Conservation (phyloP, 2,329 filamentous ascomycete species). For the Helicocarpus griseus region DNA sequence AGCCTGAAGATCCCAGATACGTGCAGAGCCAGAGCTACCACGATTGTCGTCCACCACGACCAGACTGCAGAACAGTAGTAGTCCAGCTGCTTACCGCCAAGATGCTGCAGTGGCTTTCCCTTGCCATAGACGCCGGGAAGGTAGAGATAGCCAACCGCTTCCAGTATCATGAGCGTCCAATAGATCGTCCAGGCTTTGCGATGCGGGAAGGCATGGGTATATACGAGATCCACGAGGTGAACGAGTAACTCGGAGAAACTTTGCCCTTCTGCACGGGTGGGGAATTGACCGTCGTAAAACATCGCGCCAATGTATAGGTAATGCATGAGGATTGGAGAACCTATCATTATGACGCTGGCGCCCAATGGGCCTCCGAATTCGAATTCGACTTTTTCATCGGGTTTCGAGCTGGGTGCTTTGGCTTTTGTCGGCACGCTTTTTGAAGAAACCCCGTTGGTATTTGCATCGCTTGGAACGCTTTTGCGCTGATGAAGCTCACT, state of each 20-base stretch:
- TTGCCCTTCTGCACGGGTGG: slow-evolving; percentile 56
- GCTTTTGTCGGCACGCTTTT: background rate
- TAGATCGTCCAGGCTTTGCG: slow-evolving; percentile 82
- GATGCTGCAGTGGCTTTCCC: slow-evolving; percentile 76
- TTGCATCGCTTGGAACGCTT: background rate
- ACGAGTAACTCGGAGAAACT: slow-evolving; percentile 60
- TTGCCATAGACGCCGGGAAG: slow-evolving; percentile 80
- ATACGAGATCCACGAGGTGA: slow-evolving; percentile 62
- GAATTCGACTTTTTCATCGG: slow-evolving; percentile 40
- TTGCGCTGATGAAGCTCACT: background rate
- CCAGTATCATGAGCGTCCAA: slow-evolving; percentile 82
- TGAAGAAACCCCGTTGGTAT: background rate
- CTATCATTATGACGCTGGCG: slow-evolving; percentile 72
- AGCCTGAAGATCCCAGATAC: slow-evolving; percentile 75
- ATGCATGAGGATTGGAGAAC: slow-evolving; percentile 89
- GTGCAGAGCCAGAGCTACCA: slow-evolving; percentile 59
- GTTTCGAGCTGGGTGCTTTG: background rate
- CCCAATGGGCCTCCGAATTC: slow-evolving; percentile 84
- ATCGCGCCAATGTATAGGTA: slow-evolving; percentile 97
- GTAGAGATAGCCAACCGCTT: slow-evolving; percentile 70
- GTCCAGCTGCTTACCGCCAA: slow-evolving; percentile 71
- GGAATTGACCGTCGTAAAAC: slow-evolving; percentile 79
- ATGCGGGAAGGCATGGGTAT: slow-evolving; percentile 75
- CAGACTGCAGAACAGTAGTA: slow-evolving; percentile 90
- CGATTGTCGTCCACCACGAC: slow-evolving; percentile 79